phyloP scores from a whole-genome alignment of 441 rosid genomes.

The Pelargonium cotyledonis region DNA sequence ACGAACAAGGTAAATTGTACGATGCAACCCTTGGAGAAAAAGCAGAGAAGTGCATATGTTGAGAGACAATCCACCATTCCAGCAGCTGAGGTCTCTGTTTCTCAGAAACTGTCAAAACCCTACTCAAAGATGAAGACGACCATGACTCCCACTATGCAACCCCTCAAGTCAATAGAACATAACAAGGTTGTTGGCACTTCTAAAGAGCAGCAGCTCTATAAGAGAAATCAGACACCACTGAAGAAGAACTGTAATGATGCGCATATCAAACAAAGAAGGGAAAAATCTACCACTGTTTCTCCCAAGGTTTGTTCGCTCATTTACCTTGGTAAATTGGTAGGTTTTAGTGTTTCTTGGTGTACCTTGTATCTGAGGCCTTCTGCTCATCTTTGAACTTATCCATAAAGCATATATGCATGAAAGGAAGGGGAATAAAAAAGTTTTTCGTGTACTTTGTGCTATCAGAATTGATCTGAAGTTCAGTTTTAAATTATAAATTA shows the following conservation, averaged over 20 bases:
- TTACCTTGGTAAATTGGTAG: not conserved
- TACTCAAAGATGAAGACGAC: conserved; percentile 26
- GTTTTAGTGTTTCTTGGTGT: not conserved
- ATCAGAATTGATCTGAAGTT: not conserved
- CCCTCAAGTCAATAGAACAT: conserved; percentile 27
- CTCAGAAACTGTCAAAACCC: conserved; percentile 27
- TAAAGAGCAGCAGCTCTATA: conserved; percentile 34
- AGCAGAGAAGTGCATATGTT: conserved; percentile 18
- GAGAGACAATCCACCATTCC: conserved; percentile 20
- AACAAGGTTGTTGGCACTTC: conserved; percentile 26
- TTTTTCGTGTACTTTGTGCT: not conserved
- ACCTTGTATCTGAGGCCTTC: not conserved
- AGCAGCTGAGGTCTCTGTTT: conserved; percentile 19
- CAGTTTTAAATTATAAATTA: too few relatives aligned
- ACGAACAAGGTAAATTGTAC: conserved; percentile 26
- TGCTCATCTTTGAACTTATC: not conserved
- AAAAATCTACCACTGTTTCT: conserved; percentile 17
- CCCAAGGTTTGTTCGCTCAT: conserved; percentile 28
- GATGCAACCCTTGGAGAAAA: conserved; percentile 20
- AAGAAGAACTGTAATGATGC: conserved; percentile 30
- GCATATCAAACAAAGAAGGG: conserved; percentile 36
- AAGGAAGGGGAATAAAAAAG: not conserved
- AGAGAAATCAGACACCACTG: conserved; percentile 28
- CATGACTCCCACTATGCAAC: conserved; percentile 31
- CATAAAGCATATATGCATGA: not conserved